Evolutionary conservation across 495 filamentous ascomycete genomes (phyloP), one percentile per base, ranked within the genome.

Genomic region (Neurospora hispaniola): DNA sequence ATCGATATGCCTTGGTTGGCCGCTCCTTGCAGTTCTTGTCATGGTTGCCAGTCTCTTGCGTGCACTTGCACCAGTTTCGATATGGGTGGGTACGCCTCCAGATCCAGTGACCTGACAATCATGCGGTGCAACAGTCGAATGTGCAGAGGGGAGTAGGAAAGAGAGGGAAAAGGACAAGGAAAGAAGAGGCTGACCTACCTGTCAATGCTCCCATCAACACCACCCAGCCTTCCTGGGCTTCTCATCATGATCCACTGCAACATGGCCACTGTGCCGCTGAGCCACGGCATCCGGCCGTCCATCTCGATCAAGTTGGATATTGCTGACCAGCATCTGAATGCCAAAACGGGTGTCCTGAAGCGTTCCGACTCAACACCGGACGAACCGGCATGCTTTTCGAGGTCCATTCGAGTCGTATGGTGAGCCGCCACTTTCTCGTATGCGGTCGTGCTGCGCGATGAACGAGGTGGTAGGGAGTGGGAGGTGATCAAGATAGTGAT

Each of bases 281-380:
- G 84, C 94, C 94, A 97, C 43, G 94, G 94, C 92, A 96, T 94
- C 80, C 92, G 90, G 72, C 80, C 78, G 73, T 91, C 85, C 72
- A 97, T 79, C 83, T 92, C 89, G 78, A 93, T 75, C 42, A 94
- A 82, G 76, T 87, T 88, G 71, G 88, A 88, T 69, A 90, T 79
- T 82, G 92, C 91, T 75, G 89, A 85, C 87, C 89, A 94, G 35
- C 90, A 78, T 78, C 86, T 87, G 86, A 95, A 96, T 74, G 86
- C 85, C 68, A 95, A 84, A 73, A 97, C 86, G 59, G 94, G 91
- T 74, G 88, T 88, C 80, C 87, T 90, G 72, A 77, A 79, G 79
- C 83, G 79, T 62, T 81, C 74, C n/a, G 62, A 18, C 11, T 66
- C 71, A 69, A 69, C 44, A 44, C 77, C 71, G 68, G 54, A 71